Conservation (phyloP, 169 alveolate species). For the Miamiensis avidus region DNA sequence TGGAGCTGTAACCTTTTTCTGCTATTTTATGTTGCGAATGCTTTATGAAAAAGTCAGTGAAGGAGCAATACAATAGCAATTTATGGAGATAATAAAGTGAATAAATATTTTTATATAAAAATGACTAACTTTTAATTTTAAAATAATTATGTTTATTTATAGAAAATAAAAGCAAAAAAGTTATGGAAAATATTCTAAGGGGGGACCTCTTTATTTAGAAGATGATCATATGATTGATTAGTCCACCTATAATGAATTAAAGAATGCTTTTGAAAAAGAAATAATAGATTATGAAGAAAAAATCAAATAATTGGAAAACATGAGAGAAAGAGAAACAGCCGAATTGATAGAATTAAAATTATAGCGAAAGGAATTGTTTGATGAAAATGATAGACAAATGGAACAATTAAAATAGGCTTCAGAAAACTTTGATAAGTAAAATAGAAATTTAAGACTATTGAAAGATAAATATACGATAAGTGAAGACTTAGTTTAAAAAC, state of each 20-base stretch:
- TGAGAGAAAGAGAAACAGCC: background rate
- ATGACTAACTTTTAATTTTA: too few species aligned
- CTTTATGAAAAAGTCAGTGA: background rate
- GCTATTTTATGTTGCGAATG: background rate
- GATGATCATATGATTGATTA: background rate
- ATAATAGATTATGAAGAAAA: background rate
- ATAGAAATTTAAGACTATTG: too few species aligned
- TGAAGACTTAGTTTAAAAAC: background rate
- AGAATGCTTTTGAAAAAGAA: background rate
- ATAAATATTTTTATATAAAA: too few species aligned
- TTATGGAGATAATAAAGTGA: too few species aligned
- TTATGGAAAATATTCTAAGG: background rate
- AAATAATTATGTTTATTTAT: too few species aligned
- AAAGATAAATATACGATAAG: background rate
- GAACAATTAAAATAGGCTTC: background rate
- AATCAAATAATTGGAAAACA: background rate
- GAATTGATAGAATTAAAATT: too few species aligned
- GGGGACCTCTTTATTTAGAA: background rate
- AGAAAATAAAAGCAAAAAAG: background rate
- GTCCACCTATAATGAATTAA: too few species aligned
- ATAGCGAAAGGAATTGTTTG: too few species aligned
- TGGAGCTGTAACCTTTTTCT: background rate
- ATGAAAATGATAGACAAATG: background rate
- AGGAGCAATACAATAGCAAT: background rate
- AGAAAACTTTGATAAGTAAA: background rate